Percentiles rank a stretch among this genome's conserved stretches.
These are phyloP conservation scores for Plasmodium blacklocki DNA, from an alignment of 169 alveolate species.

Conservation along the genomic window DNA sequence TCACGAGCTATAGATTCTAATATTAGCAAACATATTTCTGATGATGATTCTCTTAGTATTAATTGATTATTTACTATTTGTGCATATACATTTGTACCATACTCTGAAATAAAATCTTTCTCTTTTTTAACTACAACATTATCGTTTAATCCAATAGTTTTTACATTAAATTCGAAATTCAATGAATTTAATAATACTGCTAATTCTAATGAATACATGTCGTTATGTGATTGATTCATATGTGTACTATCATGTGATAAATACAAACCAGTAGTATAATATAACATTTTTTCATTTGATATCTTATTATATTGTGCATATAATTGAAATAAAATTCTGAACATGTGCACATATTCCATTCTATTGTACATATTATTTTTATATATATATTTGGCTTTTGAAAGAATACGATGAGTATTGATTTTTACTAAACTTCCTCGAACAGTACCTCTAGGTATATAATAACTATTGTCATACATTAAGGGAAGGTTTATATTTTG, in stretches of 20 bases:
- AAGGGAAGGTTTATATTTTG: conserved; percentile 32
- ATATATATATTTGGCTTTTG: conserved; percentile 34
- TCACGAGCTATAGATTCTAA: conserved; percentile 42
- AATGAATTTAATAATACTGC: conserved; percentile 65
- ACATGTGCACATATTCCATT: conserved; percentile 72
- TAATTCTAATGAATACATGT: conserved; percentile 55
- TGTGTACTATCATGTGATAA: not conserved
- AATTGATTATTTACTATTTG: conserved; percentile 23
- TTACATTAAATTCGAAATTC: conserved; percentile 29
- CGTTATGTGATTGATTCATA: not conserved
- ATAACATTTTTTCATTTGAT: conserved; percentile 51
- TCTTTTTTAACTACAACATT: conserved; percentile 18
- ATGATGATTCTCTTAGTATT: conserved; percentile 29
- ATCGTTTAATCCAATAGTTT: conserved; percentile 21
- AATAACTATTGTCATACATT: conserved; percentile 16
- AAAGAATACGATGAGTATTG: conserved; percentile 8
- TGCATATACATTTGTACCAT: conserved; percentile 18
- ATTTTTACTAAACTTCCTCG: conserved; percentile 34
- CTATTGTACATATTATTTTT: conserved; percentile 33
- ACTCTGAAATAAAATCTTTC: conserved; percentile 8
- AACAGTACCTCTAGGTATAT: conserved; percentile 21
- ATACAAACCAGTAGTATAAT: conserved; percentile 32
- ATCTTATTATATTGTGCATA: conserved; percentile 10
- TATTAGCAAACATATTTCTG: conserved; percentile 48
- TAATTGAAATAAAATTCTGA: conserved; percentile 49